These are phyloP conservation scores for Umbelopsis sp. DNA, from an alignment of 192 early-diverging fungal genomes.

Conservation along the genomic window DNA sequence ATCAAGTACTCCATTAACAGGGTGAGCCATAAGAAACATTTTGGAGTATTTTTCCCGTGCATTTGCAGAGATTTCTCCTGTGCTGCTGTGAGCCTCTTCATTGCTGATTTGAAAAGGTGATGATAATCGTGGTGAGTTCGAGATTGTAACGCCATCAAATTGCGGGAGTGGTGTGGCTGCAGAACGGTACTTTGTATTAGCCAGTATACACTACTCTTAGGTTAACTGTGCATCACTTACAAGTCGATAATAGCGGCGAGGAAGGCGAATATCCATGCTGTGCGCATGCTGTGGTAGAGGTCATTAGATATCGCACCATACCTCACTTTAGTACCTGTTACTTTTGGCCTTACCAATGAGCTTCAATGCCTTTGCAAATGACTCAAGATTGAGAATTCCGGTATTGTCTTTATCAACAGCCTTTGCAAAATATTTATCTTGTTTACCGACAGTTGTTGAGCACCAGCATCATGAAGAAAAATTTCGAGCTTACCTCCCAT, in stretches of 20 bases:
- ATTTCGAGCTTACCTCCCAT: slow-evolving; percentile 5
- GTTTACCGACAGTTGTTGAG: neutral
- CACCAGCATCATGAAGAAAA: neutral
- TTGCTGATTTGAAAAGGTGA: slow-evolving; percentile 37
- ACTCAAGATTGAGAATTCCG: slow-evolving; percentile 71
- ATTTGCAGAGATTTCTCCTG: slow-evolving; percentile 30
- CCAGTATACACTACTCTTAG: neutral
- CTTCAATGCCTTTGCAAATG: slow-evolving; percentile 82
- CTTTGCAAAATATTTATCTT: slow-evolving; percentile 69
- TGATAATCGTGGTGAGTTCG: slow-evolving; percentile 36
- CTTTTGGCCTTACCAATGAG: slow-evolving; percentile 81
- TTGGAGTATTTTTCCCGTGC: slow-evolving; percentile 64
- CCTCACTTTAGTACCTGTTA: slow-evolving; percentile 53
- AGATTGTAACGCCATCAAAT: slow-evolving; percentile 33
- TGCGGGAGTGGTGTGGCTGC: slow-evolving; percentile 33
- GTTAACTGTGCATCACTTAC: neutral
- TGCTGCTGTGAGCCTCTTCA: slow-evolving; percentile 5
- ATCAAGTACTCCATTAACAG: slow-evolving; percentile 54
- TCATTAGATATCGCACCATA: neutral
- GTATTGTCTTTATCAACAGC: slow-evolving; percentile 75
- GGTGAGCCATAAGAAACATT: slow-evolving; percentile 61
- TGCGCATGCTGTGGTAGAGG: slow-evolving; percentile 18
- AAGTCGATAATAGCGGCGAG: slow-evolving; percentile 20
- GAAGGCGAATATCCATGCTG: slow-evolving; percentile 26
- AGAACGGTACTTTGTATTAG: neutral